phyloP scores from a whole-genome alignment of 2,329 filamentous ascomycete species.

The Fusarium lyarnte region DNA sequence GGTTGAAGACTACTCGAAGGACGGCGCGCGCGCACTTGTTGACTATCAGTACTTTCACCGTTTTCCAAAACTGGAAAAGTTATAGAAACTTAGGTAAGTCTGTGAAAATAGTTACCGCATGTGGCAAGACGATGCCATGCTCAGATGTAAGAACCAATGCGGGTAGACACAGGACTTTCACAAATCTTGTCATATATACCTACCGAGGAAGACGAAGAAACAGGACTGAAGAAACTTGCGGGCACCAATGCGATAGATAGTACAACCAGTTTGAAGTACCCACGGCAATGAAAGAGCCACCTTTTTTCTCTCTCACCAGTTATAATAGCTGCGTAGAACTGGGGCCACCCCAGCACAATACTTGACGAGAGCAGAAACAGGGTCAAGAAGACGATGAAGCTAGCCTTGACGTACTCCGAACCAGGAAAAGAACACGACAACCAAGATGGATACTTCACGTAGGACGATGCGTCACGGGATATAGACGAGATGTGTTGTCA shows the following conservation, averaged over 20 bases:
- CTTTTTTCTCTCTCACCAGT: background rate
- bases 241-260: background rate
- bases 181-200: background rate
- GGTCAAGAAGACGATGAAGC: background rate
- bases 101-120: background rate
- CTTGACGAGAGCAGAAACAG: background rate
- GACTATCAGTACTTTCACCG: background rate
- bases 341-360: background rate
- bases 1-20: background rate
- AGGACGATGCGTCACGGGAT: slow-evolving; percentile 24
- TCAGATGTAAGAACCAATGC: background rate
- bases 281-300: background rate
- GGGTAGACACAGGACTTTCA: background rate
- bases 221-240: background rate
- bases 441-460: background rate
- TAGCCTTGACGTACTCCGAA: background rate
- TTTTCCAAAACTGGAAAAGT: background rate
- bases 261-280: background rate
- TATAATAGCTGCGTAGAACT: background rate
- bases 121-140: background rate
- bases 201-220: background rate
- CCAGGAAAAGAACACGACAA: background rate
- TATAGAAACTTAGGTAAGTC: background rate
- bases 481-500: slow-evolving; percentile 22
- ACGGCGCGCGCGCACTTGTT: background rate